Base-by-base conservation (phyloP, 1,284 basidiomycete species). In the Acaromyces ingoldii region DNA sequence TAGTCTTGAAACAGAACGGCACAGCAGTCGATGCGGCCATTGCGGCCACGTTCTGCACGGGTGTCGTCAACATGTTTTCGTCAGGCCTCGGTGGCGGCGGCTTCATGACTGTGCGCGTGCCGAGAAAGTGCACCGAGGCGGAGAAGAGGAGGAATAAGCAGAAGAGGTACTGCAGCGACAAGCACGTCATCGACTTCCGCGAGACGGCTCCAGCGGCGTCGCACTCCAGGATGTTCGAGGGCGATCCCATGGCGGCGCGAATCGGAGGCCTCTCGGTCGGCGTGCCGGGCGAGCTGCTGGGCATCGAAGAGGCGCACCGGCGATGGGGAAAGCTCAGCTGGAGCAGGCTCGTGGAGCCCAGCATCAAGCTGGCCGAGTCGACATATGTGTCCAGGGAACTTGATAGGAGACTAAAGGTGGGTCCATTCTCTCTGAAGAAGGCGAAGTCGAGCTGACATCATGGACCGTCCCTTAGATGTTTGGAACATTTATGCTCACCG, bases 21-120 rank as follows among this genome's bases (percentile, higher is more conserved):
- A 91, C 88, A 59, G 92, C 92, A 0, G 84, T 93, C 9, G 93
- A 97, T 66, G 86, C 91, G 1, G 86, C 85, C 0, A 83, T 96
- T 48, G 84, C 85, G 19, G 58, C 67, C 6, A 60, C 62, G n/a
- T 48, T 65, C 38, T 54, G 43, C 33, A 58, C 63, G 13, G 63
- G 50, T 17, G 44, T 54, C 41, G 34, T 53, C 25, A 48, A 71
- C 36, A 65, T 84, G 82, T 95, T 92, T 76, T 87, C 87, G 80
- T 77, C 77, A 6, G 80, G 90, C 2, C 87, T 95, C 44, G 90
- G 89, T 19, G 91, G 91, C 1, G 91, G 90, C 25, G 91, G 91
- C 0, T 91, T 92, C 72, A 89, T 93, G 85, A 85, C 86, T 28
- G 81, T 96, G 38, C 85, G 89, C 19, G 79, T 91, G 6, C 81